Evolutionary conservation across 805 yeast genomes (phyloP), one percentile per base, ranked within the genome.

Genomic region (Hanseniaspora clermontiae): DNA sequence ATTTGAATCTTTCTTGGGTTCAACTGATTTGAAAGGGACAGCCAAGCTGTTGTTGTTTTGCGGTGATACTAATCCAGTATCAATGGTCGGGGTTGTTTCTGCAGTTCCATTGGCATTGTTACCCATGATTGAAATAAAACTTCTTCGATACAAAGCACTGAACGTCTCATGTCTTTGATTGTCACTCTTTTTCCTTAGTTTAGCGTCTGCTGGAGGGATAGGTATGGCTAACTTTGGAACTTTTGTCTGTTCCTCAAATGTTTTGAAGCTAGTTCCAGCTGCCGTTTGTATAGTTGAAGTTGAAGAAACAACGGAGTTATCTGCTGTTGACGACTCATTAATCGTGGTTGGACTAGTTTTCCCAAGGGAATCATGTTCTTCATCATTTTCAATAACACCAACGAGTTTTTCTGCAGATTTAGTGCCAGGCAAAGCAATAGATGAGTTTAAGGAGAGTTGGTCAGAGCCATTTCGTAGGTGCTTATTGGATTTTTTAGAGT

Each of bases 71-170:
- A 40, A 15, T 19, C 15, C 19, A 11, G 11, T 45, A n/a, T 29
- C 48, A n/a, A 15, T 45, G 10, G 1, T 6, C 1, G 10, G n/a
- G 0, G 20, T 17, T 15, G 59, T 24, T 15, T 55, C 46, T 11
- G 54, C 20, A 11, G 49, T 51, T 8, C 20, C 34, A 15, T 31
- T 29, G 15, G 48, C 19, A 32, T 17, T 59, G n/a, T 62, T 58
- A 1, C 67, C 66, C 57, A 68, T 58, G 8, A 68, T 51, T 0
- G 71, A 68, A 6, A 68, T 68, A 34, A 68, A 64, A 48, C 71
- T 68, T 56, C 71, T 63, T 55, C 72, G 62, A 48, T 69, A 68
- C 27, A 69, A 56, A 1, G 71, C 60, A 47, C 70, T 64, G 0
- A 70, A 62, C 50, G 69, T 64, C 50, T 64, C 65, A 3, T 65